Base-by-base conservation (phyloP, 345 rosid genomes). In the Punica granatum region DNA sequence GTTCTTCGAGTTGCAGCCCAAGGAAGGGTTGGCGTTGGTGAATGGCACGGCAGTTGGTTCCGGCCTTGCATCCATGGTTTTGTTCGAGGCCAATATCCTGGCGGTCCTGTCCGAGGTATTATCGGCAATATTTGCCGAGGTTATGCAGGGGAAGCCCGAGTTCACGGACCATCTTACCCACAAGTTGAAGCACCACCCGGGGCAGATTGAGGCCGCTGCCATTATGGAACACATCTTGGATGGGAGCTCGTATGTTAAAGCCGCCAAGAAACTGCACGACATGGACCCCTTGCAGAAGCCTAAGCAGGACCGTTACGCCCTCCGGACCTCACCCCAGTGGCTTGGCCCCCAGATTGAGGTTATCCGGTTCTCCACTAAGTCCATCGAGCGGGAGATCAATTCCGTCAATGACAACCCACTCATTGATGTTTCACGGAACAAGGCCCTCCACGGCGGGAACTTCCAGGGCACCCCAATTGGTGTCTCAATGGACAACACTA, bases 81-180 rank as follows among this genome's bases (percentile, higher is more conserved):
- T 71, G 19, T 71, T 64, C 26, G 74, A 71, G 56, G 63, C 74
- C 41, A 71, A 71, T 58, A 13, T 64, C 46, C 69, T 71, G 8
- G 74, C 58, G 0, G 69, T 71, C 33, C 69, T 71, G 10, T 54
- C 65, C 10, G 74, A 71, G 43, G 64, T 71, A 8, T 23, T 71
- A 54, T 65, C 74, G 3, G 69, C 65, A 7, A 43, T 65, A 18
- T 71, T 65, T 13, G 69, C 74, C 1, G 69, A 71, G 69, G 69
- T 71, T 23, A 71, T 71, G 65, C 74, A 71, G 35, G 74, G 74
- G 33, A 71, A 71, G 65, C 74, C 69, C 11, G 74, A 65, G 66
- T 71, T 71, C 35, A 71, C 69, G 15, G 72, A 69, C 41, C 72
- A 69, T 58, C 61, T 69, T 32, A 69, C 72, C 21, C 72, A 69